Evolutionary conservation across 108 stramenopile genomes (phyloP).

Genomic region (Cylindrotheca fusiformis): DNA sequence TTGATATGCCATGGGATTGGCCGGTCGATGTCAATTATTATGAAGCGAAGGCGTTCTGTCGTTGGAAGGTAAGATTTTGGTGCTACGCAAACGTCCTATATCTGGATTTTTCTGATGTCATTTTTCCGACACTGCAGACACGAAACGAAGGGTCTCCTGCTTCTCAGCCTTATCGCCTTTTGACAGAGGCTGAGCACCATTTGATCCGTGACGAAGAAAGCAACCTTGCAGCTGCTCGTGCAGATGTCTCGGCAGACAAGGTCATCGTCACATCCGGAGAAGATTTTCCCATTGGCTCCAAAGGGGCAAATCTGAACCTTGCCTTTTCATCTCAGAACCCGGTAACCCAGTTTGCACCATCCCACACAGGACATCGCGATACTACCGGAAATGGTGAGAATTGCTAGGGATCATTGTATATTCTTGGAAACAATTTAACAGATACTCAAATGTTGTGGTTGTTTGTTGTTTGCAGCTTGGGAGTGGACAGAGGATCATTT

Average conservation of each 20-base stretch:
- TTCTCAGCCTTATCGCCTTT: conserved; percentile 64
- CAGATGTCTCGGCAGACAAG: conserved; percentile 52
- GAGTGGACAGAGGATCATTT: conserved; percentile 95
- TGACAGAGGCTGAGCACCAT: conserved; percentile 93
- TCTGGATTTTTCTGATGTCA: neutral
- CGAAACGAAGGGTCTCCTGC: conserved; percentile 57
- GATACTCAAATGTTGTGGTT: no score
- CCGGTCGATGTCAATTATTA: conserved; percentile 95
- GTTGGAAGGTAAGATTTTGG: conserved; percentile 70
- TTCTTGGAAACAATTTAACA: no score
- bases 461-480: conserved; percentile 52
- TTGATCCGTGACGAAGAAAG: conserved; percentile 65
- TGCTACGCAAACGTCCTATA: neutral
- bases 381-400: conserved; percentile 74
- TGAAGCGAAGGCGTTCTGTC: conserved; percentile 90
- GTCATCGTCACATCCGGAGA: conserved; percentile 71
- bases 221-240: conserved; percentile 61
- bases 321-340: conserved; percentile 80
- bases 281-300: conserved; percentile 46
- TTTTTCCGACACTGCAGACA: conserved; percentile 20
- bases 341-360: conserved; percentile 67
- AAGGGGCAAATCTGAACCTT: conserved; percentile 75
- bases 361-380: conserved; percentile 76
- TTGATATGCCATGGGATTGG: conserved; percentile 91
- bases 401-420: no score